A percentile compares a stretch with the other conserved stretches of the same genome.
phyloP scores from a whole-genome alignment of 179 eudicot species.

The Patellifolia procumbens region DNA sequence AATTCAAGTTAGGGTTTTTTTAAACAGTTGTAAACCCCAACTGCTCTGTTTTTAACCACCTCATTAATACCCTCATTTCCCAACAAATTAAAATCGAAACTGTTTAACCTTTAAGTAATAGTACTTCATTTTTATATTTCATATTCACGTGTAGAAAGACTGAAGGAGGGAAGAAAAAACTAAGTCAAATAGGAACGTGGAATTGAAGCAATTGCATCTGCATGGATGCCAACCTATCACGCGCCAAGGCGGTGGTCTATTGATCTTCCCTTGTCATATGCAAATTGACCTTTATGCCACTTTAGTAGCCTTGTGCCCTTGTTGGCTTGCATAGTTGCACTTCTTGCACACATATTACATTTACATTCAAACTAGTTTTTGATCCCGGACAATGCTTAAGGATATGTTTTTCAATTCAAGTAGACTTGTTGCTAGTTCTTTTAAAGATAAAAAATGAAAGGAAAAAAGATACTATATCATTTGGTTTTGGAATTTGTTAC shows the following conservation, averaged over 20 bases:
- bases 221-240: conserved; percentile 44
- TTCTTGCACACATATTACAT: too few relatives aligned
- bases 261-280: conserved; percentile 24
- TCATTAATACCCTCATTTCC: conserved; percentile 17
- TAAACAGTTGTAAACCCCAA: conserved; percentile 20
- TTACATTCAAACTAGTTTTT: too few relatives aligned
- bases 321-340: too few relatives aligned
- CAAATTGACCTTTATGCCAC: conserved; percentile 22
- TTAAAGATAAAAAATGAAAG: too few relatives aligned
- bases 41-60: conserved; percentile 21
- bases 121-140: conserved; percentile 10
- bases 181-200: conserved; percentile 42
- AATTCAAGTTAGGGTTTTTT: not conserved
- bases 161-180: not conserved
- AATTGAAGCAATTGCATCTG: conserved; percentile 34
- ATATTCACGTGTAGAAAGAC: conserved; percentile 9
- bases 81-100: not conserved
- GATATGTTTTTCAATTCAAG: too few relatives aligned
- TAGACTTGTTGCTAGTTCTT: too few relatives aligned
- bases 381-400: too few relatives aligned
- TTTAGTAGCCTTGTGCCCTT: not conserved
- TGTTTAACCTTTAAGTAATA: not conserved
- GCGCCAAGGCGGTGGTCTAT: conserved; percentile 47
- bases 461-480: too few relatives aligned
- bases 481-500: too few relatives aligned